These are phyloP conservation scores for Simplicillium sp. DNA, from an alignment of 2,329 filamentous ascomycete species.

Conservation along the genomic window DNA sequence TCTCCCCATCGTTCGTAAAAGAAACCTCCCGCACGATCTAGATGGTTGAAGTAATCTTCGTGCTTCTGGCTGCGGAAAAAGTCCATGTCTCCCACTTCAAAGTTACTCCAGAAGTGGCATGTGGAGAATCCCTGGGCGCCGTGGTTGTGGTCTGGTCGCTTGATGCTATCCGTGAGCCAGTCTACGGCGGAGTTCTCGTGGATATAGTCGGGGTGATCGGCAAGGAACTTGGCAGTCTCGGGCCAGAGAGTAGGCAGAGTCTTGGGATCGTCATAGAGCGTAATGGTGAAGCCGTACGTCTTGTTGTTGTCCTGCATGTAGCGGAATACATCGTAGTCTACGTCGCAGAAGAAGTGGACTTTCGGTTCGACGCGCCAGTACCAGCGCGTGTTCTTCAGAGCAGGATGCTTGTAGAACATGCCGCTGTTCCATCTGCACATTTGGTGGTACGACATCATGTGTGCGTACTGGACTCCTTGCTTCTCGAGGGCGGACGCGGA, in stretches of 20 bases:
- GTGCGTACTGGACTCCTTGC: slow-evolving; percentile 82
- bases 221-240: slow-evolving; percentile 86
- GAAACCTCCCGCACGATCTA: slow-evolving; percentile 84
- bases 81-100: slow-evolving; percentile 86
- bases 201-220: slow-evolving; percentile 72
- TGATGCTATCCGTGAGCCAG: slow-evolving; percentile 73
- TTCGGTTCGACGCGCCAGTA: slow-evolving; percentile 99
- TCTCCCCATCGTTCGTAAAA: slow-evolving; percentile 64
- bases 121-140: slow-evolving; percentile 91
- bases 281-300: slow-evolving; percentile 98
- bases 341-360: slow-evolving; percentile 97
- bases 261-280: slow-evolving; percentile 83
- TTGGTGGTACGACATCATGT: slow-evolving; percentile 86
- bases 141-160: slow-evolving; percentile 69
- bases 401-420: slow-evolving; percentile 94
- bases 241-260: slow-evolving; percentile 88
- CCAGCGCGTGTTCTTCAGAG: slow-evolving; percentile 71
- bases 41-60: slow-evolving; percentile 91
- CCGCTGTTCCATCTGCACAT: slow-evolving; percentile 99
- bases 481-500: slow-evolving; percentile 76
- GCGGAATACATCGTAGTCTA: slow-evolving; percentile 97
- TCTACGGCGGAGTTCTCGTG: slow-evolving; percentile 76
- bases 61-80: slow-evolving; percentile 90
- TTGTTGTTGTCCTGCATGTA: slow-evolving; percentile 99
- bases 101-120: slow-evolving; percentile 99